Conservation (phyloP, 805 yeast species). For the Kluyveromyces lactis region DNA sequence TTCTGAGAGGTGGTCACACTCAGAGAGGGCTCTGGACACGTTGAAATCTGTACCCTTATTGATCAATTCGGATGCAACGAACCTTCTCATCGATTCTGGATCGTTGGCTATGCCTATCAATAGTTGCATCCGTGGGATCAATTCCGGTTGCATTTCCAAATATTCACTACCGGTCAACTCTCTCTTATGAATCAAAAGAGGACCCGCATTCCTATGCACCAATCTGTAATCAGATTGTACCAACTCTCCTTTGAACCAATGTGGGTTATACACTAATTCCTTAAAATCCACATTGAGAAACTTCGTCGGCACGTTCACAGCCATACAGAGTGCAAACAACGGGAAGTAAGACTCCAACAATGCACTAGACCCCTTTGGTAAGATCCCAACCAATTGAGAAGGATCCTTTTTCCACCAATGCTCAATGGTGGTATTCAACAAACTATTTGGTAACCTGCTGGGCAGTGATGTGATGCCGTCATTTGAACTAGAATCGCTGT, state of each 20-base stretch:
- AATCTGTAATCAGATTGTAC: constrained; percentile 10
- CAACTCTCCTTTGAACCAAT: constrained; percentile 21
- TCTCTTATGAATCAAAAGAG: constrained; percentile 7
- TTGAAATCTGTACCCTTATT: constrained; percentile 16
- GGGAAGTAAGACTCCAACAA: constrained; percentile 25
- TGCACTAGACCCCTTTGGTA: constrained; percentile 20
- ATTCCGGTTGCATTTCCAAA: constrained; percentile 15
- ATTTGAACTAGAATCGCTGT: background rate
- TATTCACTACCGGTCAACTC: constrained; percentile 6
- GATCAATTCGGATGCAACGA: constrained; percentile 16
- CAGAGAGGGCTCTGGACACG: constrained; percentile 13
- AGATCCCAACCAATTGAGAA: constrained; percentile 19
- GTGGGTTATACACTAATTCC: constrained; percentile 15
- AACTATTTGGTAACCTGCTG: background rate
- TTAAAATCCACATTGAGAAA: constrained; percentile 20
- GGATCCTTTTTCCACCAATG: background rate
- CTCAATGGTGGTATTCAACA: constrained; percentile 1
- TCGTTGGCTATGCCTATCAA: constrained; percentile 17
- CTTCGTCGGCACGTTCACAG: constrained; percentile 18
- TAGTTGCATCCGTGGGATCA: constrained; percentile 24
- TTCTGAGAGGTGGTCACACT: constrained; percentile 24
- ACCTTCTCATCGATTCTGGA: constrained; percentile 17
- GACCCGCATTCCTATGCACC: constrained; percentile 4
- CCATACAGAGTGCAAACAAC: constrained; percentile 19
- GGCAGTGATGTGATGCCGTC: background rate